Conservation (phyloP, 495 filamentous ascomycete species). For the Aspergillus haitiensis region DNA sequence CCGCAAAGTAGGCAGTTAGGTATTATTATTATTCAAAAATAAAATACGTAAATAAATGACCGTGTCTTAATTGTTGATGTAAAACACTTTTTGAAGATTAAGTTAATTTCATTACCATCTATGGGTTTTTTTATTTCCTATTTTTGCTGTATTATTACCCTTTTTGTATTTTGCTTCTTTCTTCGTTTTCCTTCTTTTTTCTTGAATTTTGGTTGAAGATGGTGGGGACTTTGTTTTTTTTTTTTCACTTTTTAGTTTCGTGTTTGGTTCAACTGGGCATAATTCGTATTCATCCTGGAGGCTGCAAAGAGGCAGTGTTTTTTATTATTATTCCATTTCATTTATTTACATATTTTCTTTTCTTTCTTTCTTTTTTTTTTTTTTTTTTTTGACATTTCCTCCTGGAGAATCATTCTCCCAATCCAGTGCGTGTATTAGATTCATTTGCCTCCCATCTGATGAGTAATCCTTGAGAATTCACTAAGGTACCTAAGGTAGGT, state of each 20-base stretch:
- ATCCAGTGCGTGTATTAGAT: too few species aligned
- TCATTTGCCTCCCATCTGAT: too few species aligned
- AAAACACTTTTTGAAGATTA: too few species aligned
- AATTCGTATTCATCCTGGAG: constrained; percentile 4
- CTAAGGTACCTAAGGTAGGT: too few species aligned
- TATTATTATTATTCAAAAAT: too few species aligned
- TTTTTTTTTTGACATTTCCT: too few species aligned
- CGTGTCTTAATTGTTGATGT: neutral
- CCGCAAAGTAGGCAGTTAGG: neutral
- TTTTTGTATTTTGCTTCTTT: constrained; percentile 21
- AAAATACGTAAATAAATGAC: neutral
- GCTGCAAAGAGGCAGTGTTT: constrained; percentile 2
- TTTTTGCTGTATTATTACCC: constrained; percentile 8
- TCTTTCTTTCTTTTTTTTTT: too few species aligned
- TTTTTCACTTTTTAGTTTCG: constrained; percentile 20
- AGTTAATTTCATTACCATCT: too few species aligned
- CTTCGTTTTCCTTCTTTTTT: constrained; percentile 18
- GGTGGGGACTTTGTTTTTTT: constrained; percentile 5
- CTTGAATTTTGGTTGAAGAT: constrained; percentile 17
- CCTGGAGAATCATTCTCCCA: too few species aligned
- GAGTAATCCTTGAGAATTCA: too few species aligned
- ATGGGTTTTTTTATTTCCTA: too few species aligned
- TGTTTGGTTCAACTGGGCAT: neutral
- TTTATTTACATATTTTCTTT: too few species aligned
- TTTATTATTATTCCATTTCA: neutral